Evolutionary conservation across 1,139 yeast genomes (phyloP), one percentile per base, ranked within the genome.

Genomic region (Debaryomyces udenii): DNA sequence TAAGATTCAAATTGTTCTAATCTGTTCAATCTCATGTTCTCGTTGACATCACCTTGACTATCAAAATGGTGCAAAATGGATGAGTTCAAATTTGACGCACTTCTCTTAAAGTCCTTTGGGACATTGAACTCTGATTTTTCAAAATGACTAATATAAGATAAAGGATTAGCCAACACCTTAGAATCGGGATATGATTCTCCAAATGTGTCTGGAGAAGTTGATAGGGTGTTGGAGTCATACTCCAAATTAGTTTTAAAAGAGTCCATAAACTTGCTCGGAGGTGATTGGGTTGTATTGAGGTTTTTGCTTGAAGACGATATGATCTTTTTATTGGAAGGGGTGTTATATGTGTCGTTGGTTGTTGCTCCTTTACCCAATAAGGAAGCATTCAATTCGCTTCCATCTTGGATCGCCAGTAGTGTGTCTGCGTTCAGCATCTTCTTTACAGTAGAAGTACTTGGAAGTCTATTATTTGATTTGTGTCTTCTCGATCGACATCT

Each of bases 381-480:
- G 2, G 32, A 28, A 13, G 33, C n/a, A 13, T n/a, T 20, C 10
- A 20, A 20, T 22, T 30, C 33, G 9, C 27, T 32, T 9, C 27
- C 32, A 14, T 35, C 34, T 3, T 16, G 29, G 9, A 31, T 17
- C 15, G 35, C 22, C 27, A 20, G 39, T 13, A 35, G 11, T 20
- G 20, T 16, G 10, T 20, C 50, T 40, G 48, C 47, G 41, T 53
- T 39, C 41, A 55, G 64, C 35, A 69, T 48, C 2, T 75, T 76
- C 43, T 69, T 70, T 30, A 69, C 50, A 27, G 63, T 70, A 48
- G 70, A 73, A 1, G 71, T 61, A 10, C 61, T 63, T 6, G 76
- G 66, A 9, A 73, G 55, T 39, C 74, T 57, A 48, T 72, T 70
- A 29, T 62, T 59, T 15, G 76, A 69, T 51, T 70, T 71, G 57